phyloP scores from a whole-genome alignment of 371 early-diverging fungal species.

The Haplosporangium sp. region DNA sequence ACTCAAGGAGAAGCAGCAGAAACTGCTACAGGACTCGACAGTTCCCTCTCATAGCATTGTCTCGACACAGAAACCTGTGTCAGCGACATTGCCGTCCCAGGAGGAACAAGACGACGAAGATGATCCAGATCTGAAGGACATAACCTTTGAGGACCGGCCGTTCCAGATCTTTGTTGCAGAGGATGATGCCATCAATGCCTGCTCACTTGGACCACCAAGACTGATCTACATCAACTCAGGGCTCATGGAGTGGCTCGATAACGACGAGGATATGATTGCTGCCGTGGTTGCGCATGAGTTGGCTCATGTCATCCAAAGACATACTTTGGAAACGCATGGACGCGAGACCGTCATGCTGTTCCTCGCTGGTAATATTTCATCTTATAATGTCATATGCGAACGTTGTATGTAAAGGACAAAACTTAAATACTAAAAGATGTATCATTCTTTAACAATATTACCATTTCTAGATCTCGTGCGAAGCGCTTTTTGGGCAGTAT shows the following conservation, averaged over 20 bases:
- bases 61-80: slow-evolving; percentile 22
- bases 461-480: slow-evolving; percentile 27
- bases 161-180: slow-evolving; percentile 50
- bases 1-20: slow-evolving; percentile 22
- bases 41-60: slow-evolving; percentile 27
- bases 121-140: slow-evolving; percentile 24
- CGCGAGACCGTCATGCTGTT: slow-evolving; percentile 51
- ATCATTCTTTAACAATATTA: background rate
- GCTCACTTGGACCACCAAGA: slow-evolving; percentile 42
- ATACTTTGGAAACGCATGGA: slow-evolving; percentile 71
- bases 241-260: slow-evolving; percentile 60
- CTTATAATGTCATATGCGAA: too few relatives aligned
- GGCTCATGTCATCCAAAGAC: slow-evolving; percentile 71
- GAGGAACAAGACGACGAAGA: slow-evolving; percentile 24
- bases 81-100: background rate
- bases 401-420: too few relatives aligned
- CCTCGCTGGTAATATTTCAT: slow-evolving; percentile 27
- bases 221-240: slow-evolving; percentile 61
- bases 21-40: background rate
- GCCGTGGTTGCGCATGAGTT: slow-evolving; percentile 73
- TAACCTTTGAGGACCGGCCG: slow-evolving; percentile 41
- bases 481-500: slow-evolving; percentile 48
- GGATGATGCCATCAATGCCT: slow-evolving; percentile 45
- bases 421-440: background rate
- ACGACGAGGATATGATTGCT: slow-evolving; percentile 64